Evolutionary conservation across 2,329 filamentous ascomycete genomes (phyloP), one percentile per base, ranked within the genome.

Genomic region (Sclerotinia trifoliorum): DNA sequence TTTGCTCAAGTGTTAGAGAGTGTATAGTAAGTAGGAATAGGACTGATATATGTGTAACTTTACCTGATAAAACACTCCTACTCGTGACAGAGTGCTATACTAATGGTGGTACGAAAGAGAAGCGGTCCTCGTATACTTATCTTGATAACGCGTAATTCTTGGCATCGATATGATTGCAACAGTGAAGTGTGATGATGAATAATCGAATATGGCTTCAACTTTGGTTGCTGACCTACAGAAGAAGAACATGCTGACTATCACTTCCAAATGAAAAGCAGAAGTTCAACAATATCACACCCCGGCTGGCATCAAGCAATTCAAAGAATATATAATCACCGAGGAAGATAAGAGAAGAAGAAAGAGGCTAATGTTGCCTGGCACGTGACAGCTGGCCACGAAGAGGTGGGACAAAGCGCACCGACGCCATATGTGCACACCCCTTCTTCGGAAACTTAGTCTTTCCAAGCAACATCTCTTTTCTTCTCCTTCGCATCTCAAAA

Each of bases 161-260:
- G 58, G 44, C 58, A 62, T 62, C 58, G 24, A 29, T 44, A 49
- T 61, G 58, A 61, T 49, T 61, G 19, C 44, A 49, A 32, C 44
- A 49, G 29, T 5, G n/a, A n/a, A 49, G 29, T 5, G n/a, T 32
- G 21, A 61, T 46, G 58, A 26, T 24, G 58, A 48, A 49, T 7
- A 48, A 49, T 21, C 10, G 11, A 49, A 49, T 61, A 61, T 48
- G 57, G 42, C 42, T 48, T 48, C 44, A 11, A 61, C 15, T n/a
- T 61, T 62, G 29, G 44, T 62, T 51, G 21, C 29, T 51, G 29
- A 35, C 46, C 48, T 17, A 62, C 58, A 24, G 29, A 49, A 61
- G 58, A 35, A 35, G 58, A n/a, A 49, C 15, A 48, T 35, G 58
- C 44, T 49, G 44, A 49, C 46, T 29, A 13, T 62, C 26, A 21